These are phyloP conservation scores for Mycena sanguinolenta DNA, from an alignment of 768 basidiomycete genomes.

Conservation along the genomic window DNA sequence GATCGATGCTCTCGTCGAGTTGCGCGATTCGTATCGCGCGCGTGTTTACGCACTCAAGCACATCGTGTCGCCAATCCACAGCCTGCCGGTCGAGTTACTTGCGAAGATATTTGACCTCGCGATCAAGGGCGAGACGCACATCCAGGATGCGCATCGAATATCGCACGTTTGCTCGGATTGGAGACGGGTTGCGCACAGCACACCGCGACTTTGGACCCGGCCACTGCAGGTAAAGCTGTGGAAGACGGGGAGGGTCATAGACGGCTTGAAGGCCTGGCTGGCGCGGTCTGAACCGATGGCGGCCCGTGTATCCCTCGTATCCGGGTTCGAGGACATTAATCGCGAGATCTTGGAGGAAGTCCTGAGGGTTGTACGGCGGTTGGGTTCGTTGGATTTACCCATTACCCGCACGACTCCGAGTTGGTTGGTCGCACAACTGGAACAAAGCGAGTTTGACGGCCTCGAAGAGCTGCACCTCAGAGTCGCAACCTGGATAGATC, in stretches of 20 bases:
- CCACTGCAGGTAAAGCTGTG: not conserved
- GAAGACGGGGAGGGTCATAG: too few relatives aligned
- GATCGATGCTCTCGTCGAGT: not conserved
- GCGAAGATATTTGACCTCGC: slow-evolving; percentile 3
- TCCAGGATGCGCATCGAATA: not conserved
- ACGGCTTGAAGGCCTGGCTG: not conserved
- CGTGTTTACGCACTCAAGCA: not conserved
- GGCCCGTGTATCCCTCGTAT: not conserved
- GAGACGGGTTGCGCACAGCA: not conserved
- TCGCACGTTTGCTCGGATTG: not conserved
- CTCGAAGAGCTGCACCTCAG: not conserved
- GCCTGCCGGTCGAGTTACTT: slow-evolving; percentile 1
- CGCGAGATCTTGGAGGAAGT: not conserved
- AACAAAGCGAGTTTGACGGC: not conserved
- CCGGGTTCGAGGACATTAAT: too few relatives aligned
- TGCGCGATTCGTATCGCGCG: not conserved
- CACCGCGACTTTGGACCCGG: not conserved
- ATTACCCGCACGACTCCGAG: too few relatives aligned
- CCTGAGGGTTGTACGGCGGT: not conserved
- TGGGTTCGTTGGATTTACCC: not conserved
- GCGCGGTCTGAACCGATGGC: not conserved
- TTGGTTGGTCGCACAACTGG: not conserved
- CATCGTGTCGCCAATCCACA: not conserved
- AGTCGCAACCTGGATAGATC: not conserved
- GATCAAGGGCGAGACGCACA: not conserved